Conservation (phyloP, 306 rosid species). For the barrel medic (Medicago truncatula) region DNA sequence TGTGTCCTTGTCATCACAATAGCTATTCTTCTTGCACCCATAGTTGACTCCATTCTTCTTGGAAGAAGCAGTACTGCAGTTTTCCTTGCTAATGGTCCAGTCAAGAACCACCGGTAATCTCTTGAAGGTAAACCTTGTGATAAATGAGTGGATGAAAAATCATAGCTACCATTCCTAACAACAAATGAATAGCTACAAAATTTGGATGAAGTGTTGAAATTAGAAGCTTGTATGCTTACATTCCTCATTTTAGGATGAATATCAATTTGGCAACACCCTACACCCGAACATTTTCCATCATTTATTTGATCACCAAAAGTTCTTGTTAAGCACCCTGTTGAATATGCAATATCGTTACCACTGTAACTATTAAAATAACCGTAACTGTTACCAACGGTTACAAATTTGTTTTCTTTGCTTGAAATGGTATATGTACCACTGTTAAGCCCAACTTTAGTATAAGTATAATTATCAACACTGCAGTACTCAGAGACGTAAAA, state of each 20-base stretch:
- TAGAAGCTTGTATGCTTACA: background rate
- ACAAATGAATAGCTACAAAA: background rate
- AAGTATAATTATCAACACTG: too few relatives aligned
- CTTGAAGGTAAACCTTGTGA: background rate
- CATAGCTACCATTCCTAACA: background rate
- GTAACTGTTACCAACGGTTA: background rate
- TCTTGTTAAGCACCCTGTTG: background rate
- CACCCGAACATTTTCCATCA: slow-evolving; percentile 5
- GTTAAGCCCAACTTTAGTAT: too few relatives aligned
- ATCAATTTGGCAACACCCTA: slow-evolving; percentile 29
- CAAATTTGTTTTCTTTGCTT: background rate
- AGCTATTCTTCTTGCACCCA: background rate
- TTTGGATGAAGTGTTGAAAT: background rate
- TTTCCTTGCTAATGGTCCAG: background rate
- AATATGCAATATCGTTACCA: fast-evolving
- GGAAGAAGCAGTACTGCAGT: background rate
- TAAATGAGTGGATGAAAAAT: background rate
- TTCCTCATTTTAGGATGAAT: background rate
- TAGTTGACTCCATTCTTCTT: background rate
- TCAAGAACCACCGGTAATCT: background rate
- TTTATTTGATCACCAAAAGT: background rate
- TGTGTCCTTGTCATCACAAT: background rate
- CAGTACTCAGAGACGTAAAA: background rate
- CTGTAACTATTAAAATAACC: background rate
- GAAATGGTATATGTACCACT: background rate